Evolutionary conservation across 2,329 filamentous ascomycete species (phyloP).

Genomic region (Exophiala bonariae): DNA sequence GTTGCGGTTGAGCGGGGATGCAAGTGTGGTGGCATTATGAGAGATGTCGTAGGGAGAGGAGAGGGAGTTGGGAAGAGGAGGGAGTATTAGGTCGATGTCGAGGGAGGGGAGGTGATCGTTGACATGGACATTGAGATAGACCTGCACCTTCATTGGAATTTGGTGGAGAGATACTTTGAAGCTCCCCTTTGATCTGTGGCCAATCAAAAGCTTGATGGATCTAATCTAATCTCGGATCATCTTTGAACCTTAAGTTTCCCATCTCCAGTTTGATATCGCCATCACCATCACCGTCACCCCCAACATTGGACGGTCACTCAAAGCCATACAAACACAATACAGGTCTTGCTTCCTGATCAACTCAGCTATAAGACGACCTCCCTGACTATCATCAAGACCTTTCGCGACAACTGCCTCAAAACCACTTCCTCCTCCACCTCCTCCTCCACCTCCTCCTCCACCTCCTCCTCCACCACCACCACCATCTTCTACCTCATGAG

Average conservation of each 20-base stretch:
- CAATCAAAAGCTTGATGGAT: background rate
- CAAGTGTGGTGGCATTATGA: slow-evolving; percentile 60
- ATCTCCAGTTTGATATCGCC: too few species aligned
- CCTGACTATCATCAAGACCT: background rate
- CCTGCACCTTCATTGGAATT: too few species aligned
- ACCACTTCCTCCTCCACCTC: background rate
- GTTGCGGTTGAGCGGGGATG: slow-evolving; percentile 93
- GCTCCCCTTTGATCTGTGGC: background rate
- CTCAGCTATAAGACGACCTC: too few species aligned
- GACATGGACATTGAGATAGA: too few species aligned
- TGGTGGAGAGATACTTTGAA: slow-evolving; percentile 1
- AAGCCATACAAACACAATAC: too few species aligned
- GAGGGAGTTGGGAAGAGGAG: slow-evolving; percentile 10
- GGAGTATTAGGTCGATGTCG: slow-evolving; percentile 12
- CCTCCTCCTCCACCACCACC: slow-evolving; percentile 1
- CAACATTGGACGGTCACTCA: too few species aligned
- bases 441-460: background rate
- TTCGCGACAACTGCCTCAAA: background rate
- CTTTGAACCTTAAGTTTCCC: too few species aligned
- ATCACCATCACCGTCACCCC: too few species aligned
- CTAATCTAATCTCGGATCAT: slow-evolving; percentile 5
- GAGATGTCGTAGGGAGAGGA: background rate
- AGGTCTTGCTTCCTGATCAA: too few species aligned
- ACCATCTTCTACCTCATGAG: slow-evolving; percentile 4
- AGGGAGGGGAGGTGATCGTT: too few species aligned